Percentiles rank a stretch among this genome's conserved stretches.
Conservation (phyloP, 2,329 filamentous ascomycete species). For the Aschersonia sp. region DNA sequence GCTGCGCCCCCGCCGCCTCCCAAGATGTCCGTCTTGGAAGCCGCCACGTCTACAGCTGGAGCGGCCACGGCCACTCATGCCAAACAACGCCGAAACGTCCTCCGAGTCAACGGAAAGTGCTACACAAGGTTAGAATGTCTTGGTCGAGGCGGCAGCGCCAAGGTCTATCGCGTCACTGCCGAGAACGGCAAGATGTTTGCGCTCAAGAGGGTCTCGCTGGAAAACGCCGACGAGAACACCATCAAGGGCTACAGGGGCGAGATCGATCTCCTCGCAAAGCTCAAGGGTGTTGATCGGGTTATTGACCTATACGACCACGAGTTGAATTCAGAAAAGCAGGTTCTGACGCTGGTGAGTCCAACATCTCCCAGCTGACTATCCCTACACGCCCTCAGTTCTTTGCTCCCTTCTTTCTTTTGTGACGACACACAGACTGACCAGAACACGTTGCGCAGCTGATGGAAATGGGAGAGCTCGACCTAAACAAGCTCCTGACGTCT, state of each 20-base stretch:
- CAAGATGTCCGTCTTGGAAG: conserved; percentile 93
- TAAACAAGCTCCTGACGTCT: conserved; percentile 70
- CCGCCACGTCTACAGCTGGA: conserved; percentile 71
- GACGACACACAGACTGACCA: neutral
- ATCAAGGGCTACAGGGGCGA: conserved; percentile 86
- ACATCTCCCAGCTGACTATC: neutral
- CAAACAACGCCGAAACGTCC: conserved; percentile 64
- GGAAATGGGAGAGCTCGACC: conserved; percentile 91
- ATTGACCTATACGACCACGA: conserved; percentile 87
- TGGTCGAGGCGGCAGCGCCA: conserved; percentile 81
- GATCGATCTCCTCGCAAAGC: conserved; percentile 74
- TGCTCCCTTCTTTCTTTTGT: neutral
- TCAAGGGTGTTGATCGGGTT: conserved; percentile 76
- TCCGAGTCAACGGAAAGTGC: conserved; percentile 79
- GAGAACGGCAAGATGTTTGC: conserved; percentile 95
- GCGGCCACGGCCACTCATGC: conserved; percentile 60
- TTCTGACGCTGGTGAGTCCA: conserved; percentile 62
- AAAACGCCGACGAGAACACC: conserved; percentile 73
- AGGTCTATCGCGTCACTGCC: conserved; percentile 91
- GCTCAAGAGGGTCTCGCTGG: conserved; percentile 80
- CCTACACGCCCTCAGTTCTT: neutral
- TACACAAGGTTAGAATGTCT: conserved; percentile 86
- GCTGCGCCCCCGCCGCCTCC: conserved; percentile 72
- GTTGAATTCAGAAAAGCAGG: conserved; percentile 81
- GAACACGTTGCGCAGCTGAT: conserved; percentile 49